These are phyloP conservation scores for Samsoniella hepiali DNA, from an alignment of 2,329 filamentous ascomycete genomes.

Conservation along the genomic window DNA sequence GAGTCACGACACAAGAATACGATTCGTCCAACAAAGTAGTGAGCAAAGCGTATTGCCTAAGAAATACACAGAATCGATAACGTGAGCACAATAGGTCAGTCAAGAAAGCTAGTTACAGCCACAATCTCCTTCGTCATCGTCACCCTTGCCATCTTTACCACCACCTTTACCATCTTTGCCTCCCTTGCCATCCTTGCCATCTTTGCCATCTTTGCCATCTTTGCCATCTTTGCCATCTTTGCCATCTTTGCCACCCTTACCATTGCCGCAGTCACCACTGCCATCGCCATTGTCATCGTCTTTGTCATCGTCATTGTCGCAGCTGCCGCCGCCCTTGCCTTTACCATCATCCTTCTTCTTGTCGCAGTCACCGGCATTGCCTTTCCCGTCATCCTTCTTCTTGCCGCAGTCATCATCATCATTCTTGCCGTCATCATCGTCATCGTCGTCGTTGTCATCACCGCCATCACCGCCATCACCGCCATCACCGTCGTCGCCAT, in stretches of 20 bases:
- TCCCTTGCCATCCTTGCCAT: not conserved
- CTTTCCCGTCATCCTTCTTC: not conserved
- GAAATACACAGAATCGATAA: not conserved
- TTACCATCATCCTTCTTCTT: not conserved
- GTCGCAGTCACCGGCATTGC: not conserved
- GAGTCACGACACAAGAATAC: not conserved
- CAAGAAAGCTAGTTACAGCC: slow-evolving; percentile 13
- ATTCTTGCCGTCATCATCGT: not conserved
- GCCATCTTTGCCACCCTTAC: not conserved
- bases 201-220: not conserved
- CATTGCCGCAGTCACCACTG: not conserved
- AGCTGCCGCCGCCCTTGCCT: not conserved
- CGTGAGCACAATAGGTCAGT: not conserved
- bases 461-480: not conserved
- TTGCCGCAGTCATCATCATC: not conserved
- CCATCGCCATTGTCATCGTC: not conserved
- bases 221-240: not conserved
- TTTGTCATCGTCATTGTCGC: not conserved
- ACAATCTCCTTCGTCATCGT: slow-evolving; percentile 15
- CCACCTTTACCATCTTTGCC: not conserved
- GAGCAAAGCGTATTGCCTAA: not conserved
- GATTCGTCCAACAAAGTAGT: not conserved
- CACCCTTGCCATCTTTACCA: not conserved
- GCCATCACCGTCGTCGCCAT: not conserved
- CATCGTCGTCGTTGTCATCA: not conserved